phyloP scores from a whole-genome alignment of 164 flowering plant species.

The Piper betle region DNA sequence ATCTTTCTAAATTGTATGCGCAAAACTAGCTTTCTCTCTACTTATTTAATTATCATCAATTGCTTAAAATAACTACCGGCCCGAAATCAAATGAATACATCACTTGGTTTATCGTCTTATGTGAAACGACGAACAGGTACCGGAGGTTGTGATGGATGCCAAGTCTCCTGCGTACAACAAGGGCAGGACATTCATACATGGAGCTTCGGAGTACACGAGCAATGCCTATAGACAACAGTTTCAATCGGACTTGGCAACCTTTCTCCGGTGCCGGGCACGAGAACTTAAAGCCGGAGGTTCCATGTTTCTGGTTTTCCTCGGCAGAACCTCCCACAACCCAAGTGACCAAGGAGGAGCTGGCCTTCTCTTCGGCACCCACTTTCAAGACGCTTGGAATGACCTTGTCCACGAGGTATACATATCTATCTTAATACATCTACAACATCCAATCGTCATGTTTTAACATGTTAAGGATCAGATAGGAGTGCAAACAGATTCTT shows the following conservation, averaged over 20 bases:
- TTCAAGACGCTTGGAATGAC: slow-evolving; percentile 87
- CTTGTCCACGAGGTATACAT: slow-evolving; percentile 39
- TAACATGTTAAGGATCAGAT: too few species aligned
- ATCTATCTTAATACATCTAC: not conserved
- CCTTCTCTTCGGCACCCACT: slow-evolving; percentile 78
- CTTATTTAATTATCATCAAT: too few species aligned
- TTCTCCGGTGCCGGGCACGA: slow-evolving; percentile 37
- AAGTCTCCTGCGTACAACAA: slow-evolving; percentile 57
- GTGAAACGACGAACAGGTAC: slow-evolving; percentile 31
- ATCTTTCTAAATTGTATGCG: too few species aligned
- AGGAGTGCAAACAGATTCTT: too few species aligned
- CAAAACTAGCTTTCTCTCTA: too few species aligned
- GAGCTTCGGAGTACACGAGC: slow-evolving; percentile 45
- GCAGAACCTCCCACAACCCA: slow-evolving; percentile 65
- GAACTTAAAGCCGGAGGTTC: slow-evolving; percentile 67
- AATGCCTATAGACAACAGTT: slow-evolving; percentile 64
- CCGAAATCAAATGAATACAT: not conserved
- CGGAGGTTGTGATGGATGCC: slow-evolving; percentile 53
- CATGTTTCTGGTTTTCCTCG: slow-evolving; percentile 79
- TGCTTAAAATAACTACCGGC: not conserved
- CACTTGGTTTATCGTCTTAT: not conserved
- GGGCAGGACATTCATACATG: slow-evolving; percentile 73
- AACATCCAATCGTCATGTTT: too few species aligned
- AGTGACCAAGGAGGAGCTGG: slow-evolving; percentile 91
- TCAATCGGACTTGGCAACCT: slow-evolving; percentile 46